A percentile compares a stretch with the other conserved stretches of the same genome.
These are phyloP conservation scores for Microstegium vimineum DNA, from an alignment of 176 grass and related monocot species.

Conservation along the genomic window DNA sequence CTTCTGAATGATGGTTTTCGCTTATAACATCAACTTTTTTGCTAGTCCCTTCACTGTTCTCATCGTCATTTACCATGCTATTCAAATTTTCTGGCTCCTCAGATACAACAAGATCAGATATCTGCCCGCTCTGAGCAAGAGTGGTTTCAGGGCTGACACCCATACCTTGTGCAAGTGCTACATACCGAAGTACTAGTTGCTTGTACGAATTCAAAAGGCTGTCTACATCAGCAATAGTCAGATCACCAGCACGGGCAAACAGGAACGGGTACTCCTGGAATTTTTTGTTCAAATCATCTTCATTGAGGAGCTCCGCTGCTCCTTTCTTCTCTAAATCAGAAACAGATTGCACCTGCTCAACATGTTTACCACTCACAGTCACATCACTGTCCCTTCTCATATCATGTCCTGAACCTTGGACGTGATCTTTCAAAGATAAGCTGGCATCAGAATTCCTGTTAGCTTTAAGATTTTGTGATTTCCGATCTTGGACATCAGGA, in stretches of 20 bases:
- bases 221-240: conserved; percentile 88
- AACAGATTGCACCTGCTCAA: conserved; percentile 30
- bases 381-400: conserved; percentile 44
- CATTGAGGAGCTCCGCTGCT: conserved; percentile 67
- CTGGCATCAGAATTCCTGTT: conserved; percentile 38
- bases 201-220: conserved; percentile 88
- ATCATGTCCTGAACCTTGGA: conserved; percentile 34
- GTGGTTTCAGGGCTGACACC: conserved; percentile 35
- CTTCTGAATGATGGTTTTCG: conserved; percentile 38
- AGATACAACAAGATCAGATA: conserved; percentile 23
- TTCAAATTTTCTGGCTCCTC: conserved; percentile 39
- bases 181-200: conserved; percentile 68
- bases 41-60: conserved; percentile 26
- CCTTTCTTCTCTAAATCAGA: conserved; percentile 81
- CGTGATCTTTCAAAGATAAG: conserved; percentile 33
- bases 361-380: conserved; percentile 36
- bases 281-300: conserved; percentile 59
- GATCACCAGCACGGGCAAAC: conserved; percentile 78
- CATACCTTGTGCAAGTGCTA: conserved; percentile 75
- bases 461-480: conserved; percentile 25
- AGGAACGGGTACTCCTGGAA: conserved; percentile 81
- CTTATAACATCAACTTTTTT: conserved; percentile 16
- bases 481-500: conserved; percentile 38
- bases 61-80: conserved; percentile 10
- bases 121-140: conserved; percentile 19